A percentile compares a stretch with the other conserved stretches of the same genome.
These are phyloP conservation scores for Coemansia sp. DNA, from an alignment of 192 early-diverging fungal genomes.

Conservation along the genomic window DNA sequence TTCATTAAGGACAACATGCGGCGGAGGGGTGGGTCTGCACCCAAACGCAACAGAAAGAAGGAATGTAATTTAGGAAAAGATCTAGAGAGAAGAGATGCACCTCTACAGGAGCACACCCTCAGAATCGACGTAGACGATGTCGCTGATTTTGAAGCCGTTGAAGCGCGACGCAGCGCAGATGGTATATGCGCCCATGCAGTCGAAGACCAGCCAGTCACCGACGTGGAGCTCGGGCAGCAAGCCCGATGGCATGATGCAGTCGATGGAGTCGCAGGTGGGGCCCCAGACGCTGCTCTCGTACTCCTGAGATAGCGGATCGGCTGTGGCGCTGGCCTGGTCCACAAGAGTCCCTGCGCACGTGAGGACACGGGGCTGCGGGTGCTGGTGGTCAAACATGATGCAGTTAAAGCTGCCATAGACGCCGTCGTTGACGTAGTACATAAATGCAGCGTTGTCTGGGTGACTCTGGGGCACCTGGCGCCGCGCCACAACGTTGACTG, in stretches of 20 bases:
- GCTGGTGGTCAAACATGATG: constrained; percentile 94
- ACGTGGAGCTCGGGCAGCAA: constrained; percentile 80
- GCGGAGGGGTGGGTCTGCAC: too few relatives aligned
- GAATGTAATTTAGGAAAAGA: not conserved
- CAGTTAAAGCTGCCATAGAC: constrained; percentile 99
- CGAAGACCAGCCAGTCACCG: constrained; percentile 96
- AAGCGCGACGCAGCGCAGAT: constrained; percentile 83
- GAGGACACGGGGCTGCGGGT: constrained; percentile 71
- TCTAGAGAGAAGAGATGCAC: not conserved
- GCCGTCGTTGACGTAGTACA: constrained; percentile 98
- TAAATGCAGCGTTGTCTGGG: constrained; percentile 54
- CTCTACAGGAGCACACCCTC: constrained; percentile 25
- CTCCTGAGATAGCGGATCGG: too few relatives aligned
- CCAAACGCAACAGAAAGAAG: not conserved
- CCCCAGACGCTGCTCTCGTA: constrained; percentile 84
- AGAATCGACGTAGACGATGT: constrained; percentile 86
- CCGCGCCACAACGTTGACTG: constrained; percentile 90
- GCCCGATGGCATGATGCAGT: constrained; percentile 74
- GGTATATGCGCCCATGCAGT: constrained; percentile 98
- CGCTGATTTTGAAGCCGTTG: constrained; percentile 84
- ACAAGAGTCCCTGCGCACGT: constrained; percentile 49
- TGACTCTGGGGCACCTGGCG: constrained; percentile 59
- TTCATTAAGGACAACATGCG: too few relatives aligned
- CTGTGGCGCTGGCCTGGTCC: constrained; percentile 11
- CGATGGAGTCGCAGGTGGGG: constrained; percentile 98